phyloP scores from a whole-genome alignment of 371 early-diverging fungal species.

The Umbelopsis sp. region DNA sequence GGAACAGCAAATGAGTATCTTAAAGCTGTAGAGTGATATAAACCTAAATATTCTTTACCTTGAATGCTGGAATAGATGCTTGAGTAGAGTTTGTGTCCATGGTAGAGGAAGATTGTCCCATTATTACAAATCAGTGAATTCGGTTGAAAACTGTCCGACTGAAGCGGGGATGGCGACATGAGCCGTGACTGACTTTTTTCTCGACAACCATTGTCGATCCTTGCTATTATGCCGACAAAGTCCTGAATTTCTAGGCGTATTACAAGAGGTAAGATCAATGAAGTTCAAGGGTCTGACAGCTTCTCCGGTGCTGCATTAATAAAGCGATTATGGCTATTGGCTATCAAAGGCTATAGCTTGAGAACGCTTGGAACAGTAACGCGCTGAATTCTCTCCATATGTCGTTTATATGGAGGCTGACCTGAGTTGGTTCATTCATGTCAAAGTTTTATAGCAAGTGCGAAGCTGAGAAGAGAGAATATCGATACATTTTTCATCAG shows the following conservation, averaged over 20 bases:
- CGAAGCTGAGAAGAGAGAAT: too few relatives aligned
- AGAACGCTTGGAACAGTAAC: too few relatives aligned
- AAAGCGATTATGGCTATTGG: too few relatives aligned
- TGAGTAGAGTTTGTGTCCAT: constrained; percentile 11
- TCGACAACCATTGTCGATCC: not conserved
- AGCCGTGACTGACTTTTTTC: not conserved
- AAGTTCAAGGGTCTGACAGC: not conserved
- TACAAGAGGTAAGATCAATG: not conserved
- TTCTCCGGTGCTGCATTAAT: too few relatives aligned
- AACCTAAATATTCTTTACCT: constrained; percentile 18
- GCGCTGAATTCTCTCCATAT: too few relatives aligned
- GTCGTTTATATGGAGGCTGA: too few relatives aligned
- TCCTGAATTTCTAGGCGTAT: not conserved
- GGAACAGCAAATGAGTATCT: not conserved
- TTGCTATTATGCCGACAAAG: not conserved
- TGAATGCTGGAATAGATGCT: constrained; percentile 20
- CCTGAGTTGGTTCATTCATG: too few relatives aligned
- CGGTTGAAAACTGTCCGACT: not conserved
- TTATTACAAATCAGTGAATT: constrained; percentile 12
- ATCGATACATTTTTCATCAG: too few relatives aligned
- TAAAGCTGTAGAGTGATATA: not conserved
- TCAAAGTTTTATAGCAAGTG: too few relatives aligned
- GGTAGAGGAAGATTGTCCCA: constrained; percentile 6
- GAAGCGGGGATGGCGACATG: not conserved
- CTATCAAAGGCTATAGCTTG: too few relatives aligned